Base-by-base conservation (phyloP, 805 yeast species). In the Priceomyces medius region DNA sequence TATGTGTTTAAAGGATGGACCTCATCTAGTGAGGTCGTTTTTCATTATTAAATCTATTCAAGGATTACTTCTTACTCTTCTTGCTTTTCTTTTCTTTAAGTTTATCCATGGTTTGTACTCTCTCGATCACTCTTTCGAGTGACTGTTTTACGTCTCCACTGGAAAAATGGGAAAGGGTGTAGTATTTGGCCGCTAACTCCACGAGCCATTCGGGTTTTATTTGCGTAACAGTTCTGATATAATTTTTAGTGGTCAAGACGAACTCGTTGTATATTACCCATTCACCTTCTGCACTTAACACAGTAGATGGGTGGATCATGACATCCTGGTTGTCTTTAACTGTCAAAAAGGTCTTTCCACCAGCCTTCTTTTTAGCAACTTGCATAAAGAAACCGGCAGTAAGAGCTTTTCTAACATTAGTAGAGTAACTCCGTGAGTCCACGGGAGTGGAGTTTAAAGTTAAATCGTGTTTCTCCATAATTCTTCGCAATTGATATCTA, bases 371-470 rank as follows among this genome's bases (percentile, higher is more conserved):
- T 69, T 90, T 93, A 24, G 97, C 98, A 41, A 87, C 95, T 70
- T 93, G 99, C 98, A 93, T 90, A 72, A 93, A 93, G 63, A 89
- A 90, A 2, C 99, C 99, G n/a, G 88, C 78, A 3, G 88, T 76
- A 44, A 93, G 66, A 0, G 98, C 96, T 61, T 85, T 86, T 43
- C 95, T 76, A 49, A 93, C 82, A 54, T 88, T 85, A 52, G 77
- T 81, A 63, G 82, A 83, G 66, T 87, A 89, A 31, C 60, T 58
- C 38, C 77, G 79, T 47, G 74, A 71, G 54, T 81, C 83, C 40
- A 47, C 58, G 31, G 85, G 82, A 2, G 88, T 83, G 36, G 88
- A 78, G 44, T 77, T 73, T 41, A 93, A 65, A 43, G 82, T 87
- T 43, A 91, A 66, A 54, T 86, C 93, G 55, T 82, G 77, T 41